These are phyloP conservation scores for Pelargonium australe DNA, from an alignment of 441 rosid species.

Conservation along the genomic window DNA sequence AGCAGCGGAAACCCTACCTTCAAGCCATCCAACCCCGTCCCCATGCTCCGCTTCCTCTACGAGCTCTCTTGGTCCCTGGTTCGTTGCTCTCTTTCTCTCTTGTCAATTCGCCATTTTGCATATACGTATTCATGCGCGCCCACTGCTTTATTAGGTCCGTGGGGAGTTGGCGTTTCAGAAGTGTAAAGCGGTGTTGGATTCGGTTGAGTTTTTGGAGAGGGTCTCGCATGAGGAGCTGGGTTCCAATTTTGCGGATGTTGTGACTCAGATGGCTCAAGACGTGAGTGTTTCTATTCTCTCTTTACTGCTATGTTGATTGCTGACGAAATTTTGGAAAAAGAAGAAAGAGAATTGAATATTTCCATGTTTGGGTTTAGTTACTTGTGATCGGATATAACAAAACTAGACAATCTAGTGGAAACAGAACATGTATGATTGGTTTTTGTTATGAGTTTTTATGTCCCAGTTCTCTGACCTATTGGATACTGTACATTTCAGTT, in stretches of 20 bases:
- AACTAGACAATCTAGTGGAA: not conserved
- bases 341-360: not conserved
- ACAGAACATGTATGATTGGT: not conserved
- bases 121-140: not conserved
- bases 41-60: constrained; percentile 82
- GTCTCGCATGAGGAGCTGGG: constrained; percentile 51
- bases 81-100: constrained; percentile 13
- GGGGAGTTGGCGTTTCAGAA: constrained; percentile 89
- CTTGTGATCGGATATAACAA: not conserved
- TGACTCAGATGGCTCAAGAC: constrained; percentile 91
- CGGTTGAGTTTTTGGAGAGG: constrained; percentile 49
- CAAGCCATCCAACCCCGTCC: constrained; percentile 54
- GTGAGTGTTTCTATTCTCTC: constrained; percentile 33
- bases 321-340: not conserved
- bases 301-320: not conserved
- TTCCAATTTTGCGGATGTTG: constrained; percentile 72
- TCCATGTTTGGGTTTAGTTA: constrained; percentile 3
- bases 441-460: not conserved
- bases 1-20: constrained; percentile 46
- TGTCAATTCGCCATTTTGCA: not conserved
- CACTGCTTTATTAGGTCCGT: constrained; percentile 52
- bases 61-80: constrained; percentile 86
- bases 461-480: not conserved
- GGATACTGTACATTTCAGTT: not conserved
- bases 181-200: constrained; percentile 68